phyloP scores from a whole-genome alignment of 805 yeast genomes.

The Ogataea paradorogensis region DNA sequence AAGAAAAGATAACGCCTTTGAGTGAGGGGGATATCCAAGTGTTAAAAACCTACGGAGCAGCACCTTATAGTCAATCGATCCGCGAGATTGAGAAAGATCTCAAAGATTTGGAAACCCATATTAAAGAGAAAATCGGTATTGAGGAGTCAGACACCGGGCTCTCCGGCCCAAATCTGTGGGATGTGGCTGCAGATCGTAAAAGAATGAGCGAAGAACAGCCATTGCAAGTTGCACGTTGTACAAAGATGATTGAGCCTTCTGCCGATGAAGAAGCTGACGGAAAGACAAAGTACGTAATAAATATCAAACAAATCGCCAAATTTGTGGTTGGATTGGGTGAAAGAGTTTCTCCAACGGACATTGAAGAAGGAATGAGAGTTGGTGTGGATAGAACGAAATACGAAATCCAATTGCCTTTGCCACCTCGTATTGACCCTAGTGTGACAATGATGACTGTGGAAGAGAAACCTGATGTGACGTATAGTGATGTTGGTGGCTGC shows the following conservation, averaged over 20 bases:
- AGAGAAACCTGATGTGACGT: constrained; percentile 98
- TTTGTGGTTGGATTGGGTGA: constrained; percentile 97
- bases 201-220: constrained; percentile 93
- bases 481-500: constrained; percentile 97
- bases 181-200: constrained; percentile 92
- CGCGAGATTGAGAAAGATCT: constrained; percentile 85
- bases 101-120: constrained; percentile 76
- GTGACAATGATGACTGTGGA: constrained; percentile 99
- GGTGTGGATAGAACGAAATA: constrained; percentile 98
- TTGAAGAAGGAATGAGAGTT: constrained; percentile 99
- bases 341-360: constrained; percentile 96
- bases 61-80: constrained; percentile 84
- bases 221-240: constrained; percentile 96
- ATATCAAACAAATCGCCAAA: constrained; percentile 96
- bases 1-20: constrained; percentile 78
- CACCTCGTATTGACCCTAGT: constrained; percentile 96
- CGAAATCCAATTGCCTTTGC: constrained; percentile 94
- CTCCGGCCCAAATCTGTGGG: constrained; percentile 97
- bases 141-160: constrained; percentile 98
- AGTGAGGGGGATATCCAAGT: constrained; percentile 98
- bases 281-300: constrained; percentile 89
- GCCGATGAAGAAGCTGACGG: constrained; percentile 53
- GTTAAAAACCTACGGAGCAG: constrained; percentile 94
- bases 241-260: constrained; percentile 80
- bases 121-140: constrained; percentile 91